Evolutionary conservation across 208 protist species (phyloP).

Genomic region (Crithidia expoeki): DNA sequence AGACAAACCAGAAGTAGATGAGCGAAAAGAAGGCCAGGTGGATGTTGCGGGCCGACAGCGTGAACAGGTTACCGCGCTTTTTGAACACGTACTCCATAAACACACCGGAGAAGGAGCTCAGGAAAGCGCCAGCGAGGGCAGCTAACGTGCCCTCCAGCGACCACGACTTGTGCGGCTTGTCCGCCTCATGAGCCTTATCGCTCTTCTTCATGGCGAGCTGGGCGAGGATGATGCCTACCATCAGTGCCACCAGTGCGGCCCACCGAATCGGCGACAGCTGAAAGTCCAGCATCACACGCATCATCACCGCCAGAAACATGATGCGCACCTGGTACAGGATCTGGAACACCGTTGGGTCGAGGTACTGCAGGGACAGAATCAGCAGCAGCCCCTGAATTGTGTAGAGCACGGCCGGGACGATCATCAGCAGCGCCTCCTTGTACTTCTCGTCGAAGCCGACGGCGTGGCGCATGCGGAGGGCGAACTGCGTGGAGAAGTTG

Average conservation of each 20-base stretch:
- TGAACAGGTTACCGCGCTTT: conserved; percentile 29
- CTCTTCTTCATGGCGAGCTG: conserved; percentile 43
- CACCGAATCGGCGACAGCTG: conserved; percentile 52
- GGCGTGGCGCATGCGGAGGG: conserved; percentile 24
- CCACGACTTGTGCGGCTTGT: conserved; percentile 15
- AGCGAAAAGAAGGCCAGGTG: conserved; percentile 52
- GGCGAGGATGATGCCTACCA: conserved; percentile 41
- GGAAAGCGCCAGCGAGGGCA: conserved; percentile 32
- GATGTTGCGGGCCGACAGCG: conserved; percentile 37
- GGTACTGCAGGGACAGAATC: conserved; percentile 44
- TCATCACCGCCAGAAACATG: conserved; percentile 54
- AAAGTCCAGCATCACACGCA: conserved; percentile 29
- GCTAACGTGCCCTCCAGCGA: conserved; percentile 40
- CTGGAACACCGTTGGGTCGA: conserved; percentile 69
- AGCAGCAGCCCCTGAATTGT: conserved; percentile 57
- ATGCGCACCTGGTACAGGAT: conserved; percentile 69
- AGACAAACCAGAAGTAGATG: conserved; percentile 32
- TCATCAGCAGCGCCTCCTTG: conserved; percentile 45
- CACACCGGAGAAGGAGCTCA: conserved; percentile 62
- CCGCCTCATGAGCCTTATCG: conserved; percentile 18
- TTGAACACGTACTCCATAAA: conserved; percentile 71
- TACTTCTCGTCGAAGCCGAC: conserved; percentile 24
- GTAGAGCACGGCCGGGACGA: conserved; percentile 62
- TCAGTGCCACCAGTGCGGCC: conserved; percentile 44
- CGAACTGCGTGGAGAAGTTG: not conserved